Evolutionary conservation across 1,284 basidiomycete species (phyloP), one percentile per base, ranked within the genome.

Genomic region (Singerocomus inundabilis): DNA sequence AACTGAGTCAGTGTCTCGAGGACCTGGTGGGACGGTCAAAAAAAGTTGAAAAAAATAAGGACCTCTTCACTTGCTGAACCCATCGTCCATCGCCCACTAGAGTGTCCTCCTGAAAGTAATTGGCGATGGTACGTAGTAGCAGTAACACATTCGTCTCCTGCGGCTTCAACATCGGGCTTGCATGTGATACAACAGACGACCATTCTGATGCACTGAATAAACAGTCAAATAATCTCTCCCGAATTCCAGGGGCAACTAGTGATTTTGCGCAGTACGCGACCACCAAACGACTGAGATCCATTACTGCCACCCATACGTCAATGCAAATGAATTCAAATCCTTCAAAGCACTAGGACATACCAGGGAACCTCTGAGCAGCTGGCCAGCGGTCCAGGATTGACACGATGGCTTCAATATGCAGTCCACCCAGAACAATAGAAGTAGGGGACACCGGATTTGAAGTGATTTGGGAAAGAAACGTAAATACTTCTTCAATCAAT

Each of bases 111-210:
- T 84, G 80, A 63, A 93, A 87, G 30, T 80, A 72, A 65, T 99
- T 99, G 18, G 91, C 85, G 18, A 98, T 61, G 0, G 85, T 85
- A 18, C 96, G 81, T 46, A 97, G 71, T 1, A 89, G 77, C n/a
- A 99, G 78, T 57, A 97, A 76, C 9, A 88, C 78, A 64, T 97
- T 98, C 10, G 88, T 95, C 61, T 95, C 91, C 43, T 85, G 75
- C 2, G 80, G 67, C 70, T 94, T 96, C 5, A 73, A 67, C 31
- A 85, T 66, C 1, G 83, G 76, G 25, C 70, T 66, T 11, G 73
- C 65, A 72, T 80, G 79, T 43, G 81, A 79, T 16, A 64, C 64
- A 43, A 64, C 58, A 31, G 55, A 52, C 34, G 49, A 68, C 87
- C 89, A 94, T 37, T 86, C 83, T 1, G 85, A 82, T 3, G 84